A percentile compares a stretch with the other conserved stretches of the same genome.
Evolutionary conservation across 768 basidiomycete species (phyloP).

Genomic region (Floccularia luteovirens): DNA sequence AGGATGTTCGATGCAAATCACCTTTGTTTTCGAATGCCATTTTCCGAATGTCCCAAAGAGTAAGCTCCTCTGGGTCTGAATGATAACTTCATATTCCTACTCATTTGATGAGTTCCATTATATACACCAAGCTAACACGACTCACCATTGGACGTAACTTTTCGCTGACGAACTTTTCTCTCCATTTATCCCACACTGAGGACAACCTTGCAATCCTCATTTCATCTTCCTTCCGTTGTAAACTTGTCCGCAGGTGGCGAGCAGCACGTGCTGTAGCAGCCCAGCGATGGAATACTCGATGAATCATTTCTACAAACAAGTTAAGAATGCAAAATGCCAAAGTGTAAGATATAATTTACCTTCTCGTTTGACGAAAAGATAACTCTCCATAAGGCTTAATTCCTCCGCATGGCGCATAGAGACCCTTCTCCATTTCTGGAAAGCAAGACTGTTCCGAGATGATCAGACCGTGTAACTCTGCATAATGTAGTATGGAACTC

Average conservation of each 20-base stretch:
- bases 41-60: conserved; percentile 62
- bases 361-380: conserved; percentile 73
- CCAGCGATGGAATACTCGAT: conserved; percentile 69
- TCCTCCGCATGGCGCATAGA: conserved; percentile 62
- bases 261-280: conserved; percentile 48
- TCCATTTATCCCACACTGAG: conserved; percentile 75
- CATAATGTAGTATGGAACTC: conserved; percentile 4
- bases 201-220: conserved; percentile 39
- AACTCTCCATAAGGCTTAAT: conserved; percentile 76
- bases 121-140: conserved; percentile 2
- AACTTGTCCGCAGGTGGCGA: conserved; percentile 49
- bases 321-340: conserved; percentile 3
- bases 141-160: conserved; percentile 59
- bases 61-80: conserved; percentile 51
- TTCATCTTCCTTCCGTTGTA: conserved; percentile 58
- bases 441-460: conserved; percentile 37
- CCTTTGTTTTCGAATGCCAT: conserved; percentile 74
- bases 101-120: conserved; percentile 5
- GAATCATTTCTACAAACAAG: conserved; percentile 47
- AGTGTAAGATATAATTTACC: conserved; percentile 30
- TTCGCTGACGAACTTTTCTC: conserved; percentile 61
- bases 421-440: conserved; percentile 62
- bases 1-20: conserved; percentile 14
- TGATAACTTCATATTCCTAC: conserved; percentile 53
- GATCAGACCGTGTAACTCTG: not conserved